phyloP scores from a whole-genome alignment of 345 rosid species.

The Trapa incisa region DNA sequence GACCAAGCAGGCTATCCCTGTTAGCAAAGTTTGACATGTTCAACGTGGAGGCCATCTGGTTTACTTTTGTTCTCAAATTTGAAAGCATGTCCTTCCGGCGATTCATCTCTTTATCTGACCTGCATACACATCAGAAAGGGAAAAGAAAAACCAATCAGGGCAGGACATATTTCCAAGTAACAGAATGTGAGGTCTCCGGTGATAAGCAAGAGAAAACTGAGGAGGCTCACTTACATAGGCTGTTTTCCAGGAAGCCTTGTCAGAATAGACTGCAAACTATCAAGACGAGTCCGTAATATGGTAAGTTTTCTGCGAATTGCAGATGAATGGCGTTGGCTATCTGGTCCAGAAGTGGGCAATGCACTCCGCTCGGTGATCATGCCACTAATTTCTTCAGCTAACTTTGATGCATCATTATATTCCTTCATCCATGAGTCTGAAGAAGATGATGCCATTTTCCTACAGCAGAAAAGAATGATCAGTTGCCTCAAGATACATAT shows the following conservation, averaged over 20 bases:
- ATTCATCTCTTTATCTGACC: conserved; percentile 92
- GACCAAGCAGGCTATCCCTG: conserved; percentile 74
- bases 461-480: conserved; percentile 3
- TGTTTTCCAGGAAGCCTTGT: conserved; percentile 58
- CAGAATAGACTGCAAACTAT: conserved; percentile 62
- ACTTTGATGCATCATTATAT: conserved; percentile 61
- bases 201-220: not conserved
- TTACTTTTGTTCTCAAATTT: conserved; percentile 59
- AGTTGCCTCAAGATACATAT: not conserved
- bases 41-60: conserved; percentile 70
- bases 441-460: conserved; percentile 50
- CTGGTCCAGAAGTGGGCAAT: conserved; percentile 56
- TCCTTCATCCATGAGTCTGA: conserved; percentile 79
- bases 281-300: conserved; percentile 72
- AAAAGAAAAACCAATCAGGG: not conserved
- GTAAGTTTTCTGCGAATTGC: conserved; percentile 80
- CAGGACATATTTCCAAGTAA: not conserved
- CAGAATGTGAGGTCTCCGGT: not conserved
- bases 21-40: conserved; percentile 77
- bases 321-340: conserved; percentile 76
- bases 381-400: conserved; percentile 66
- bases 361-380: conserved; percentile 67
- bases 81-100: conserved; percentile 82
- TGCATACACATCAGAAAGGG: conserved; percentile 18
- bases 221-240: conserved; percentile 37